Evolutionary conservation across 2,329 filamentous ascomycete species (phyloP).

Genomic region (Phoma sp.): DNA sequence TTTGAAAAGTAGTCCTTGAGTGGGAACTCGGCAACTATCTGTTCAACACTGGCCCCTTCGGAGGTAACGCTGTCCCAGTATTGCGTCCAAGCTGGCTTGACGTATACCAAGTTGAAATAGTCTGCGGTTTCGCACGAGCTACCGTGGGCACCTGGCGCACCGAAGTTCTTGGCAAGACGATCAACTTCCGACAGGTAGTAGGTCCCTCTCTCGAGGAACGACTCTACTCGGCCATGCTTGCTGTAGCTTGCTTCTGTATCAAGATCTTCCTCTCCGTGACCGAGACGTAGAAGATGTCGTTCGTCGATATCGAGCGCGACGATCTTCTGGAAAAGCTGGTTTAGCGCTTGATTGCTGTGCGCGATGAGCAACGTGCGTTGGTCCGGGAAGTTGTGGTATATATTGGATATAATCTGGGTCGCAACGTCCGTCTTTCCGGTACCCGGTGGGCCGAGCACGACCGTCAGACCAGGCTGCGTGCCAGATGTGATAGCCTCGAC

Average conservation of each 20-base stretch:
- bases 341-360: slow-evolving; percentile 96
- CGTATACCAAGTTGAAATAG: slow-evolving; percentile 93
- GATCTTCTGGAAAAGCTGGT: slow-evolving; percentile 98
- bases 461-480: slow-evolving; percentile 89
- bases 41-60: slow-evolving; percentile 62
- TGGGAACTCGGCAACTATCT: slow-evolving; percentile 78
- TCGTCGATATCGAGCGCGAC: slow-evolving; percentile 95
- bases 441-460: slow-evolving; percentile 93
- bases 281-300: slow-evolving; percentile 87
- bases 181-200: slow-evolving; percentile 82
- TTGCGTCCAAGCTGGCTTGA: slow-evolving; percentile 85
- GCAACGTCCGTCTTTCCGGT: slow-evolving; percentile 99
- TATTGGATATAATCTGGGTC: slow-evolving; percentile 97
- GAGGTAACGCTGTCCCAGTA: slow-evolving; percentile 72
- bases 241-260: slow-evolving; percentile 86
- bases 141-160: slow-evolving; percentile 90
- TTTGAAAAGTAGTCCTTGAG: slow-evolving; percentile 88
- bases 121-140: slow-evolving; percentile 96
- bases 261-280: slow-evolving; percentile 94
- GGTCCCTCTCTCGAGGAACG: slow-evolving; percentile 87
- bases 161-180: slow-evolving; percentile 82
- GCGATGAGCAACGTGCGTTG: slow-evolving; percentile 92
- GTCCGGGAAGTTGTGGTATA: slow-evolving; percentile 96
- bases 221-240: slow-evolving; percentile 93
- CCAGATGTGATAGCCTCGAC: slow-evolving; percentile 93